phyloP scores from a whole-genome alignment of 1,139 yeast genomes.

The Yamadazyma sp. region DNA sequence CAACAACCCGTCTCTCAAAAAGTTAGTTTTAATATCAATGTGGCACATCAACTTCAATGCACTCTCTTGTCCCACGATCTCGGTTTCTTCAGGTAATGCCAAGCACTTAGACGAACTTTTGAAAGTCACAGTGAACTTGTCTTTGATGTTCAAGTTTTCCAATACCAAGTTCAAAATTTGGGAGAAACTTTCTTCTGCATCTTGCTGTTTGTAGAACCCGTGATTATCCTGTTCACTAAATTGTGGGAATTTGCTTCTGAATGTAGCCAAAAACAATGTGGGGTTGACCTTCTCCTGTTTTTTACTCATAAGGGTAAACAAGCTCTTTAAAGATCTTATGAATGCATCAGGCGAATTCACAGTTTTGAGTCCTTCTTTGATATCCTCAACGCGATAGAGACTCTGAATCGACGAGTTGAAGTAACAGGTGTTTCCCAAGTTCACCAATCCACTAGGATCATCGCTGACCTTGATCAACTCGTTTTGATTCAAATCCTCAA shows the following conservation, averaged over 20 bases:
- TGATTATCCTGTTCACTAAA: slow-evolving; percentile 73
- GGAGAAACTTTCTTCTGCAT: slow-evolving; percentile 95
- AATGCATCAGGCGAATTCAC: slow-evolving; percentile 15
- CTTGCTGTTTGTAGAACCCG: slow-evolving; percentile 90
- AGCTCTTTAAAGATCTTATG: slow-evolving; percentile 33
- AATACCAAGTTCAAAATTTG: slow-evolving; percentile 63
- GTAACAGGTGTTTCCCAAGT: slow-evolving; percentile 94
- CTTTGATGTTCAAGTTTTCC: slow-evolving; percentile 49
- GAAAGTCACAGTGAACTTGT: slow-evolving; percentile 64
- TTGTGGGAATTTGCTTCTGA: slow-evolving; percentile 77
- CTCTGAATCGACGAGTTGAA: slow-evolving; percentile 88
- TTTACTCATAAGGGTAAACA: slow-evolving; percentile 48
- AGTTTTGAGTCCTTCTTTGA: slow-evolving; percentile 34
- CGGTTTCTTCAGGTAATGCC: slow-evolving; percentile 47
- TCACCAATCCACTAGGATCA: slow-evolving; percentile 80
- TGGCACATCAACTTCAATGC: slow-evolving; percentile 81
- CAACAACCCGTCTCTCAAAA: slow-evolving; percentile 79
- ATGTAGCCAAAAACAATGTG: slow-evolving; percentile 57
- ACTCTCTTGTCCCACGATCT: slow-evolving; percentile 46
- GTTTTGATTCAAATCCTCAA: slow-evolving; percentile 65
- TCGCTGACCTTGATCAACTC: slow-evolving; percentile 38
- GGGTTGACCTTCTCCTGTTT: slow-evolving; percentile 57
- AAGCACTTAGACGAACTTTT: slow-evolving; percentile 60
- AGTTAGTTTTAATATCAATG: slow-evolving; percentile 81
- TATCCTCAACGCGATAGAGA: slow-evolving; percentile 64